Evolutionary conservation across 2,329 filamentous ascomycete species (phyloP), one percentile per base, ranked within the genome.

Genomic region (Myriosclerotinia scirpicola): DNA sequence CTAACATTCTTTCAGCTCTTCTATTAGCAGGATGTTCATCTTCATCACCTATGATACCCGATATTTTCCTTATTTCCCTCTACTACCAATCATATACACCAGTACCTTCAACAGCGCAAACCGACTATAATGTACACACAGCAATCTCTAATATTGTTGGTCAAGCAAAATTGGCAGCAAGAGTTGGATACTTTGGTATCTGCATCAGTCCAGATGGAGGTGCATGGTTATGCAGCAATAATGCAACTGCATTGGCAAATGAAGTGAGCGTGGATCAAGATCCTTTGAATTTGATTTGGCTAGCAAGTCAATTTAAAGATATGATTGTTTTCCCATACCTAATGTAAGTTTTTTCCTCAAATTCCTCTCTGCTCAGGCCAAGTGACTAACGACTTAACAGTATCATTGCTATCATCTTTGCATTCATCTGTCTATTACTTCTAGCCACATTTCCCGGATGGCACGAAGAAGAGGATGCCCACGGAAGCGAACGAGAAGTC

Each of bases 291-390:
- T 82, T 99, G 75, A 93, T 99, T 74, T 99, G 94, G 95, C 87
- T 99, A 65, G 94, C 95, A 34, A 89, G 90, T 73, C 96, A 96
- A 72, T 99, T 99, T 82, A 98, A 98, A 79, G 93, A 98, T 79
- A 94, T 93, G 80, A 95, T 99, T 77, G 94, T 99, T 54, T 99
- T 99, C 77, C 95, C 95, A 12, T 99, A 98, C 76, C 82, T 99
- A 26, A 89, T 99, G 90, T 95, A 79, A 82, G 91, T 82, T 72
- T 30, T 11, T 54, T n/a, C 34, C 34, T 56, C 20, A n/a, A 22
- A 20, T 14, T 42, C 48, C 48, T 12, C 34, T 42, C 54, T 38
- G 44, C 14, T n/a, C 15, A 8, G 3, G 62, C 7, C 52, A 7
- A 38, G 54, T 66, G 46, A 56, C 73, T 73, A 65, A 74, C 34